Base-by-base conservation (phyloP, 1,284 basidiomycete species). In the Cystobasidium slooffiae region DNA sequence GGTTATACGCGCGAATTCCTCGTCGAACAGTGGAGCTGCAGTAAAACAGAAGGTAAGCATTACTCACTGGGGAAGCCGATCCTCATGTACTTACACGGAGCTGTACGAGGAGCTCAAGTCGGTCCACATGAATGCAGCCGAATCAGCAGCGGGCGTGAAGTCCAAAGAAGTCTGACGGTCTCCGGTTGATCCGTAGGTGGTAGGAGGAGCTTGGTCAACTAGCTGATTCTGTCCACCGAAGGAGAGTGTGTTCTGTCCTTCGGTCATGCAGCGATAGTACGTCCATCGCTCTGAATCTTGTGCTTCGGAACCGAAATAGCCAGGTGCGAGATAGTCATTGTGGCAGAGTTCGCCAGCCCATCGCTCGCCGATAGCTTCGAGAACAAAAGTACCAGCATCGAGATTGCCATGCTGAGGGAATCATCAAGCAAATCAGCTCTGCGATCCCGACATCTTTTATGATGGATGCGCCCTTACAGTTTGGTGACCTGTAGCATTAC, bases 231-330 rank as follows among this genome's bases (percentile, higher is more conserved):
- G 81, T 77, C 86, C 83, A 82, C 88, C 88, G 78, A 97, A 87
- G 68, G 96, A 80, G 77, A 99, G 86, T 2, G 93, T 94, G 86
- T 99, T 99, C 85, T 99, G 97, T 16, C 96, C 96, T 66, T 78
- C 75, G 1, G 95, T 98, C 82, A 89, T 88, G 87, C 96, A 98
- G 82, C 95, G 89, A 87, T 97, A 99, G 84, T 95, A 97, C 76
- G 87, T 79, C 94, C 94, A 97, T 76, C 94, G 87, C 20, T 84
- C 81, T 55, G 89, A 87, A 73, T 85, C 83, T 82, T 94, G 91
- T 0, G 81, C 80, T 78, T 81, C 81, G 31, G 61, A 64, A 18
- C 53, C 68, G 72, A 78, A 78, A 73, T 78, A 68, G 63, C 51
- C 70, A 18, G 31, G 24, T 7, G 51, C 37, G 24, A 74, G 76